Evolutionary conservation across 768 basidiomycete genomes (phyloP).

Genomic region (Boletus subparvulus): DNA sequence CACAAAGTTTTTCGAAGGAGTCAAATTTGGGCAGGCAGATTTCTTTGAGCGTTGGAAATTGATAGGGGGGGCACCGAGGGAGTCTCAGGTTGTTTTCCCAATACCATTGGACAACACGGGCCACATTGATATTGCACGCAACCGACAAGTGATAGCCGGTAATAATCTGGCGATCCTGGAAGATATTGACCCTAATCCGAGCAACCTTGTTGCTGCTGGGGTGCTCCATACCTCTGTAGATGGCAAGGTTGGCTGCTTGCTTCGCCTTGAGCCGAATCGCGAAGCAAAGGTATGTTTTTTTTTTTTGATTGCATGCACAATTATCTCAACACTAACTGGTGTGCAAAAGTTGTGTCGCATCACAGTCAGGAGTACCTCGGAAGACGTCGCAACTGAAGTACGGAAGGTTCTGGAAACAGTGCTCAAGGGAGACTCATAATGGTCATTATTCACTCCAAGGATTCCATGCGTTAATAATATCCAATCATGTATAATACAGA

Average conservation of each 20-base stretch:
- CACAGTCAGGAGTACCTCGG: conserved; percentile 94
- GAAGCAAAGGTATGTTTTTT: conserved; percentile 78
- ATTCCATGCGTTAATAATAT: conserved; percentile 13
- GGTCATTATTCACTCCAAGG: not conserved
- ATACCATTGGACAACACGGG: conserved; percentile 65
- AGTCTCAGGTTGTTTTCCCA: conserved; percentile 86
- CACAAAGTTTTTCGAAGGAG: conserved; percentile 92
- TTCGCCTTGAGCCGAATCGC: conserved; percentile 91
- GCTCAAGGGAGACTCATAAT: conserved; percentile 31
- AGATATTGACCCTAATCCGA: conserved; percentile 91
- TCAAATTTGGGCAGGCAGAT: conserved; percentile 75
- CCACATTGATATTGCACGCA: conserved; percentile 70
- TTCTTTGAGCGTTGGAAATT: conserved; percentile 99
- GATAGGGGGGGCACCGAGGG: conserved; percentile 93
- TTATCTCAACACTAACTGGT: not conserved
- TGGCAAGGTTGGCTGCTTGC: conserved; percentile 93
- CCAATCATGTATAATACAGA: conserved; percentile 26
- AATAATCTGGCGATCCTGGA: conserved; percentile 74
- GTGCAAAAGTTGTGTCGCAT: conserved; percentile 76
- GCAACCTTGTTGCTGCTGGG: conserved; percentile 92
- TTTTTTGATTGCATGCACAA: not conserved
- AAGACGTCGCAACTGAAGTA: conserved; percentile 76
- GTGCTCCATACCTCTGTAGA: conserved; percentile 88
- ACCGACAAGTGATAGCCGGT: conserved; percentile 77
- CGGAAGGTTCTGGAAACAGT: conserved; percentile 49